A percentile compares a stretch with the other conserved stretches of the same genome.
These are phyloP conservation scores for Capsicum rhomboideum DNA, from an alignment of 257 asterid genomes.

Conservation along the genomic window DNA sequence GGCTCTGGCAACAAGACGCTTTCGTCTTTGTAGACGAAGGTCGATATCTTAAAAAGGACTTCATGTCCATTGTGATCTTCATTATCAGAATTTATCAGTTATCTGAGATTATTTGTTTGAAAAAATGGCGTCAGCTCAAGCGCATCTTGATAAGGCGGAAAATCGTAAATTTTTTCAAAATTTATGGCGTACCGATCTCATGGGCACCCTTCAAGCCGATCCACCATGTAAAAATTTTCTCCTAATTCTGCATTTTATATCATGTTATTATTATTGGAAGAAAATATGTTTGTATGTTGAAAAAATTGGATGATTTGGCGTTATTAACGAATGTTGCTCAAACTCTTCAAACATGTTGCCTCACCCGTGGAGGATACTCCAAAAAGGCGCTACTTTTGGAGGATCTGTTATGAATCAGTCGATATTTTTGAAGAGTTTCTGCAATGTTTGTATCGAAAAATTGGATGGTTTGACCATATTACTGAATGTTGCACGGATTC, in stretches of 20 bases:
- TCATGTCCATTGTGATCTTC: background rate
- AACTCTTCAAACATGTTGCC: no score
- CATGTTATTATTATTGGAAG: background rate
- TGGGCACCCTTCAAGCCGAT: constrained; percentile 14
- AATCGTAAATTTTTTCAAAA: constrained; percentile 16
- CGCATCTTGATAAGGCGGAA: constrained; percentile 10
- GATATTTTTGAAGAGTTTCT: no score
- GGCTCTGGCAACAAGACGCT: background rate
- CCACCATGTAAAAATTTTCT: constrained; percentile 10
- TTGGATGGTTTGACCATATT: background rate
- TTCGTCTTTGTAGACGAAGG: background rate
- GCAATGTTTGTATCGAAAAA: background rate
- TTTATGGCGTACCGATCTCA: constrained; percentile 24
- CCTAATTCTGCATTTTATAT: background rate
- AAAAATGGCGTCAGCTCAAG: constrained; percentile 10
- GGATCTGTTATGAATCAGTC: no score
- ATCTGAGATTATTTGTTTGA: background rate
- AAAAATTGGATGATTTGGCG: no score
- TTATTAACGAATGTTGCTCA: no score
- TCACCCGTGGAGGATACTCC: no score
- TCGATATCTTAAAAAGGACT: background rate
- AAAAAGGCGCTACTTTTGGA: no score
- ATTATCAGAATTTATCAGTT: background rate
- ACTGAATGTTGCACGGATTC: background rate
- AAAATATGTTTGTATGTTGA: no score